phyloP scores from a whole-genome alignment of 2,329 filamentous ascomycete species.

The Graphilbum fragrans region DNA sequence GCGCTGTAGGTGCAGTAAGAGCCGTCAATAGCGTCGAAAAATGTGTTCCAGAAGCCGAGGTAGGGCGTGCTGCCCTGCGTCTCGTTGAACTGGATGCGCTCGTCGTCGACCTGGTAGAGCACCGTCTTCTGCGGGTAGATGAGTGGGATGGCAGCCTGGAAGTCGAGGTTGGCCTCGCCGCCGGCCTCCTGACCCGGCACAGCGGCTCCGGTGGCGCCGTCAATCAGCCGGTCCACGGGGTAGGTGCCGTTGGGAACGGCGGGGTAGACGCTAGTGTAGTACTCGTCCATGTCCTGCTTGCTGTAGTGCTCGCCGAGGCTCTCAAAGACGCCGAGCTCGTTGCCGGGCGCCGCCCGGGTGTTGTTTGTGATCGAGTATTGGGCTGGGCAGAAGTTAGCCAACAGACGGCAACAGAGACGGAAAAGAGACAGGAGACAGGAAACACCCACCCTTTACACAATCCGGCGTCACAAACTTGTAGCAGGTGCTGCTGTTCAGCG shows the following conservation, averaged over 20 bases:
- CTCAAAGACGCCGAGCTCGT: slow-evolving; percentile 17
- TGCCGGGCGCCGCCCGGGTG: slow-evolving; percentile 9
- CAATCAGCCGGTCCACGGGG: slow-evolving; percentile 13
- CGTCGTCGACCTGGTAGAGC: slow-evolving; percentile 16
- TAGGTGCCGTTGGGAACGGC: slow-evolving; percentile 15
- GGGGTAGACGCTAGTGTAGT: slow-evolving; percentile 11
- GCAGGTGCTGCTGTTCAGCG: slow-evolving; percentile 10
- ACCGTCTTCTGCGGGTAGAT: slow-evolving; percentile 36
- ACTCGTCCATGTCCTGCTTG: slow-evolving; percentile 14
- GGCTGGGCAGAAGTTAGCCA: too few species aligned
- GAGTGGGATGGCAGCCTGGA: slow-evolving; percentile 32
- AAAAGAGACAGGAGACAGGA: too few species aligned
- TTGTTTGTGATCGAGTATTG: slow-evolving; percentile 14
- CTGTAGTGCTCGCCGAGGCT: slow-evolving; percentile 15
- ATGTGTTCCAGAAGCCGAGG: slow-evolving; percentile 18
- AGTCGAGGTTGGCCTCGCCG: slow-evolving; percentile 32
- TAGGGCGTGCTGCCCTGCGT: slow-evolving; percentile 7
- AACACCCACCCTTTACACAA: slow-evolving; percentile 9
- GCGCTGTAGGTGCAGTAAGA: slow-evolving; percentile 36
- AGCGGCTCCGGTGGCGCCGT: slow-evolving; percentile 13
- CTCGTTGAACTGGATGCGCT: slow-evolving; percentile 17
- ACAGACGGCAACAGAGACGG: too few species aligned
- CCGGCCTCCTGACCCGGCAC: slow-evolving; percentile 1
- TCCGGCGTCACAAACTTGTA: slow-evolving; percentile 9
- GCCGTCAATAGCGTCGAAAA: slow-evolving; percentile 35